phyloP scores from a whole-genome alignment of 805 yeast species.

The Monosporozyma yasuniensis region DNA sequence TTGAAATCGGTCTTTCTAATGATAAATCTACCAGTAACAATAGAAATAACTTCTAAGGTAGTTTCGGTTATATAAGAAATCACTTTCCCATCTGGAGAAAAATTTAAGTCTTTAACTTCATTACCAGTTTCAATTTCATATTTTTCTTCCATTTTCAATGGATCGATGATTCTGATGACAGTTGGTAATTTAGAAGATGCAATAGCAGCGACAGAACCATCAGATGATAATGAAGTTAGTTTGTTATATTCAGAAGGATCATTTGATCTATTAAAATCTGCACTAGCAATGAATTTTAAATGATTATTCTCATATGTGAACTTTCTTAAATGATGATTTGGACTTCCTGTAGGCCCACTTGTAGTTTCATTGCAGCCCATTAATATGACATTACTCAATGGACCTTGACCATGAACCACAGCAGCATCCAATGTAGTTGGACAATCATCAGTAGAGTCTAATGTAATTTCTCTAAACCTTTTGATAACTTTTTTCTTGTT shows the following conservation, averaged over 20 bases:
- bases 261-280: conserved; percentile 43
- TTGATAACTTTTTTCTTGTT: conserved; percentile 40
- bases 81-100: conserved; percentile 58
- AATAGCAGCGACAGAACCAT: conserved; percentile 56
- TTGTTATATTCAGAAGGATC: conserved; percentile 51
- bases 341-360: conserved; percentile 46
- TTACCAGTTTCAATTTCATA: conserved; percentile 46
- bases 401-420: background rate
- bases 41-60: conserved; percentile 37
- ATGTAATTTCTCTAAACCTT: conserved; percentile 51
- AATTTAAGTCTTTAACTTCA: conserved; percentile 55
- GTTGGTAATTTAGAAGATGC: conserved; percentile 64
- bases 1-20: conserved; percentile 31
- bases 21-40: conserved; percentile 34
- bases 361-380: conserved; percentile 70
- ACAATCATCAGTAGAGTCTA: conserved; percentile 67
- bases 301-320: conserved; percentile 54
- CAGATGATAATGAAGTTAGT: conserved; percentile 46
- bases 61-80: conserved; percentile 54
- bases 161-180: conserved; percentile 50
- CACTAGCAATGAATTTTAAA: conserved; percentile 49
- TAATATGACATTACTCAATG: conserved; percentile 39
- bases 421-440: conserved; percentile 68
- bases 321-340: conserved; percentile 64
- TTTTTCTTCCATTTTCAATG: conserved; percentile 43